Evolutionary conservation across 2,329 filamentous ascomycete species (phyloP), one percentile per base, ranked within the genome.

Genomic region (Verticillium nonalfalfae): DNA sequence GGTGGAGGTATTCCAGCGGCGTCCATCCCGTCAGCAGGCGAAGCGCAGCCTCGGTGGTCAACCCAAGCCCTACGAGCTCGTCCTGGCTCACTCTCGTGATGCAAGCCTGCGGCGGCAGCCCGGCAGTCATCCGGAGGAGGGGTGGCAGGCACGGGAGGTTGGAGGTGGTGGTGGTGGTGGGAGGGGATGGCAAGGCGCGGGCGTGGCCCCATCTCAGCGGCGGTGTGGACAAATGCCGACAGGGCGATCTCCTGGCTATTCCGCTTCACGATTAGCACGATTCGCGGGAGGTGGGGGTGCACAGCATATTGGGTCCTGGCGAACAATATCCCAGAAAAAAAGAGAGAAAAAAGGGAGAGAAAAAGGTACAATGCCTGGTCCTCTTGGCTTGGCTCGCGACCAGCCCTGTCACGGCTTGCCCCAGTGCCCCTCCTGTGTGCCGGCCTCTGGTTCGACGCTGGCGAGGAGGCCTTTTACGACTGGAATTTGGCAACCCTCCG

Each of bases 221-320:
- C 50, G 64, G 58, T 59, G 58, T 60, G 61, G 59, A 50, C 65
- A 66, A 66, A 61, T 66, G 65, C 65, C 64, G 64, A 63, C 58
- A 61, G 40, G 54, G 45, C 58, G 66, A 69, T 67, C 66, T 60
- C 57, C 65, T 52, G 64, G 60, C 67, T 65, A 66, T 68, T 60
- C 65, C 67, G 59, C 60, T 66, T 56, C 45, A 50, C 45, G 45
- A 50, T 50, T 50, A 50, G 45, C 45, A 50, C 45, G 45, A 50
- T 50, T 50, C 21, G 45, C 45, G 45, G 45, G 45, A 50, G 45
- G 45, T 50, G 45, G 45, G 45, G 45, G 45, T 50, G 45, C 45
- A 50, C 45, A 50, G 45, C 45, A 50, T 26, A 26, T 11, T 18
- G 7, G 1, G 15, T 50, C n/a, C 45, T 10, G n/a, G 26, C 26